phyloP scores from a whole-genome alignment of 352 stramenopile genomes.

The Globisporangium spinosum region DNA sequence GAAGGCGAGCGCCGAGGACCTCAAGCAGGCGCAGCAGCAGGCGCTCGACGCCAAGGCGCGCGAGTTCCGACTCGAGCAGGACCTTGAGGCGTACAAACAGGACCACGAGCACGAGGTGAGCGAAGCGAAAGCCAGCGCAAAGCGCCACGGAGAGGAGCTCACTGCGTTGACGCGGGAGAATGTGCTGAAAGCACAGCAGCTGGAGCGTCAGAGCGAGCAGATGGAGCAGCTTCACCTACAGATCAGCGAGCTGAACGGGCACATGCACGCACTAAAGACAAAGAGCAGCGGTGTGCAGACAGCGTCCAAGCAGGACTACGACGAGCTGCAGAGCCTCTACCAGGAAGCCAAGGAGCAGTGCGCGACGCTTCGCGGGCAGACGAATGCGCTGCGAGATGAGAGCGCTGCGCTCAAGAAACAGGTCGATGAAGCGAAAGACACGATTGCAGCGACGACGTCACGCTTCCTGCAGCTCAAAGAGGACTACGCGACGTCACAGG shows the following conservation, averaged over 20 bases:
- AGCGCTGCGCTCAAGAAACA: slow-evolving; percentile 33
- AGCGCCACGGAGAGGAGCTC: slow-evolving; percentile 19
- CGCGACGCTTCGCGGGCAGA: slow-evolving; percentile 46
- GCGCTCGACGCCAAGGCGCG: slow-evolving; percentile 6
- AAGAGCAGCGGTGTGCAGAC: slow-evolving; percentile 17
- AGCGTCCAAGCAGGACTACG: slow-evolving; percentile 23
- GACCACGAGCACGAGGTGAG: slow-evolving; percentile 10
- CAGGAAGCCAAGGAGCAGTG: slow-evolving; percentile 33
- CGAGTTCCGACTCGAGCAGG: background rate
- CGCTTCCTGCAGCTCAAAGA: slow-evolving; percentile 64
- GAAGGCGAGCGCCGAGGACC: slow-evolving; percentile 45
- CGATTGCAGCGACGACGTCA: slow-evolving; percentile 33
- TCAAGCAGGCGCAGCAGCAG: slow-evolving; percentile 20
- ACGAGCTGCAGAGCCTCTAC: slow-evolving; percentile 22
- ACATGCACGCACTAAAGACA: slow-evolving; percentile 24
- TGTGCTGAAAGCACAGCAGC: slow-evolving; percentile 21
- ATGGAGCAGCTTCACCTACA: slow-evolving; percentile 18
- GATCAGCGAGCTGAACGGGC: slow-evolving; percentile 31
- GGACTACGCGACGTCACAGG: slow-evolving; percentile 45
- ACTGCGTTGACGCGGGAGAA: slow-evolving; percentile 6
- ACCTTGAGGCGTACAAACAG: slow-evolving; percentile 2
- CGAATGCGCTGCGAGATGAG: slow-evolving; percentile 51
- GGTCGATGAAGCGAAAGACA: slow-evolving; percentile 34
- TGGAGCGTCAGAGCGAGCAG: slow-evolving; percentile 25
- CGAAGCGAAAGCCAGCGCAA: slow-evolving; percentile 17